Evolutionary conservation across 2,329 filamentous ascomycete species (phyloP).

Genomic region (Alternaria novae-zelandiae): DNA sequence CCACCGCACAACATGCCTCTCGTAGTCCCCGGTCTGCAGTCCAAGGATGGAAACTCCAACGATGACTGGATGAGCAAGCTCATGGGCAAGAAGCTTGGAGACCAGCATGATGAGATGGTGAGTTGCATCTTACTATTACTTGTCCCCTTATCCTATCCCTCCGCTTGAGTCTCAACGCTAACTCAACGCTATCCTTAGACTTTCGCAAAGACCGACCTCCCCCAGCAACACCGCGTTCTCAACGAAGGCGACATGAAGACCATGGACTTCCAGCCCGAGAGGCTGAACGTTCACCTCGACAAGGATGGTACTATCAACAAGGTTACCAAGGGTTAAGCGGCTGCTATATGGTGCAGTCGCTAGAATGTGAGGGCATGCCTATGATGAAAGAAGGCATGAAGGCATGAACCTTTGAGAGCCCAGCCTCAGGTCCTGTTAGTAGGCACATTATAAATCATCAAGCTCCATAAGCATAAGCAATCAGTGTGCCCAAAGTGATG

Average conservation of each 20-base stretch:
- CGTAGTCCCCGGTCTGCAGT: slow-evolving; percentile 56
- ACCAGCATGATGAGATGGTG: slow-evolving; percentile 54
- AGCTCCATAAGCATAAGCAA: neutral
- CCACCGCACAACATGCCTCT: slow-evolving; percentile 54
- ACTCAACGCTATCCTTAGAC: slow-evolving; percentile 41
- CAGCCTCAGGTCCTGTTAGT: neutral
- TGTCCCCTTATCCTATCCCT: slow-evolving; percentile 8
- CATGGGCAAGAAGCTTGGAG: slow-evolving; percentile 60
- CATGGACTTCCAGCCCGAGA: slow-evolving; percentile 56
- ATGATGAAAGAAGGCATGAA: neutral
- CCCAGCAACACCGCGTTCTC: slow-evolving; percentile 55
- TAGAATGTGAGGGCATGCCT: neutral
- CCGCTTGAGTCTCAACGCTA: neutral
- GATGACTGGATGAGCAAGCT: slow-evolving; percentile 57
- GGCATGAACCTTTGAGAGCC: neutral
- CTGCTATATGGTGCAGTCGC: neutral
- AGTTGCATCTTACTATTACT: neutral
- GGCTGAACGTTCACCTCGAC: slow-evolving; percentile 57
- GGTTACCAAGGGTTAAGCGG: slow-evolving; percentile 54
- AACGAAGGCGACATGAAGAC: slow-evolving; percentile 54
- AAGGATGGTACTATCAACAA: slow-evolving; percentile 58
- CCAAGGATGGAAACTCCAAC: slow-evolving; percentile 41
- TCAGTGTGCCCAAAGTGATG: neutral
- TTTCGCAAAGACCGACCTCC: slow-evolving; percentile 58
- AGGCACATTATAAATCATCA: neutral